Percentiles rank a stretch among this genome's conserved stretches.
Evolutionary conservation across 805 yeast genomes (phyloP).

Genomic region (Saccharomycopsis sp.): DNA sequence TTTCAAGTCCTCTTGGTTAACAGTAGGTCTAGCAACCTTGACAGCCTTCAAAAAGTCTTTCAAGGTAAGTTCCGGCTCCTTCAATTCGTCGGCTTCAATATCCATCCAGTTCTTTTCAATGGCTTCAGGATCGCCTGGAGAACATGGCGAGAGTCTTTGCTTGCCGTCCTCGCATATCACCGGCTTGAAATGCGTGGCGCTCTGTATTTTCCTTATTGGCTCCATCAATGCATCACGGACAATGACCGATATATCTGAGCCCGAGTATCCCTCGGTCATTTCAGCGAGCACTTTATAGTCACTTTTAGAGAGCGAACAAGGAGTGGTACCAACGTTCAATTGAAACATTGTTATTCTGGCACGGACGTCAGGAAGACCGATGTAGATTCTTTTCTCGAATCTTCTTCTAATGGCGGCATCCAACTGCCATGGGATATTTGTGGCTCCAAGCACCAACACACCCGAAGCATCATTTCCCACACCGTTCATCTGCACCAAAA

Average conservation of each 20-base stretch:
- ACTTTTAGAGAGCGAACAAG: slow-evolving; percentile 64
- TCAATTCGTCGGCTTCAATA: slow-evolving; percentile 78
- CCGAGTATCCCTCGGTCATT: slow-evolving; percentile 96
- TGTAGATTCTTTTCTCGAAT: slow-evolving; percentile 91
- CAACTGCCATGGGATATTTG: slow-evolving; percentile 97
- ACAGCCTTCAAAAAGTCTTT: slow-evolving; percentile 93
- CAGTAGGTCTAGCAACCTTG: slow-evolving; percentile 90
- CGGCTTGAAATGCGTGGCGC: slow-evolving; percentile 88
- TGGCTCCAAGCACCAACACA: slow-evolving; percentile 91
- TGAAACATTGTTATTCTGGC: slow-evolving; percentile 93
- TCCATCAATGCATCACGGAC: slow-evolving; percentile 98
- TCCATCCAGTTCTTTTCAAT: slow-evolving; percentile 91
- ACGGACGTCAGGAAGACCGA: slow-evolving; percentile 89
- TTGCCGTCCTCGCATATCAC: slow-evolving; percentile 34
- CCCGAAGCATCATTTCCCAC: slow-evolving; percentile 94
- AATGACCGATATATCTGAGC: slow-evolving; percentile 94
- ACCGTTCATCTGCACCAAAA: slow-evolving; percentile 97
- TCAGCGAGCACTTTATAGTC: slow-evolving; percentile 78
- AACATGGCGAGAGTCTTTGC: slow-evolving; percentile 75
- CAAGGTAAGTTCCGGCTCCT: slow-evolving; percentile 82
- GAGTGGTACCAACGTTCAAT: slow-evolving; percentile 83
- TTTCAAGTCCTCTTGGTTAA: slow-evolving; percentile 72
- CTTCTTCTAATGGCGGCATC: slow-evolving; percentile 97
- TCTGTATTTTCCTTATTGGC: slow-evolving; percentile 91
- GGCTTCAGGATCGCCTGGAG: slow-evolving; percentile 92